These are phyloP conservation scores for Medicago truncatula DNA, from an alignment of 306 rosid genomes.

Conservation along the genomic window MtrunA17r5.0-ANR NC_053042.1:39591501-39592000, in stretches of 20 bases:
- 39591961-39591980: background rate
- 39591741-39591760: conserved; percentile 75
- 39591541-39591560: conserved; percentile 88
- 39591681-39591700: conserved; percentile 73
- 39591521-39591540: conserved; percentile 83
- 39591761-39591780: conserved; percentile 73
- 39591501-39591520: conserved; percentile 76
- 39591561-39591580: conserved; percentile 80
- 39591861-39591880: conserved; percentile 98
- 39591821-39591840: conserved; percentile 74
- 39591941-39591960: background rate
- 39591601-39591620: conserved; percentile 87
- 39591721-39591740: conserved; percentile 99
- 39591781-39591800: conserved; percentile 73
- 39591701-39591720: conserved; percentile 90
- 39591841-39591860: conserved; percentile 91
- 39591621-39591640: conserved; percentile 65
- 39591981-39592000: conserved; percentile 21
- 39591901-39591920: conserved; percentile 85
- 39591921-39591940: background rate
- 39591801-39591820: conserved; percentile 83
- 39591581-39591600: conserved; percentile 79
- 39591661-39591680: conserved; percentile 83
- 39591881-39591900: conserved; percentile 85
- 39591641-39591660: conserved; percentile 72